Percentiles rank a stretch among this genome's conserved stretches.
Evolutionary conservation across 1,284 basidiomycete species (phyloP).

Genomic region (Porodaedalea pini): DNA sequence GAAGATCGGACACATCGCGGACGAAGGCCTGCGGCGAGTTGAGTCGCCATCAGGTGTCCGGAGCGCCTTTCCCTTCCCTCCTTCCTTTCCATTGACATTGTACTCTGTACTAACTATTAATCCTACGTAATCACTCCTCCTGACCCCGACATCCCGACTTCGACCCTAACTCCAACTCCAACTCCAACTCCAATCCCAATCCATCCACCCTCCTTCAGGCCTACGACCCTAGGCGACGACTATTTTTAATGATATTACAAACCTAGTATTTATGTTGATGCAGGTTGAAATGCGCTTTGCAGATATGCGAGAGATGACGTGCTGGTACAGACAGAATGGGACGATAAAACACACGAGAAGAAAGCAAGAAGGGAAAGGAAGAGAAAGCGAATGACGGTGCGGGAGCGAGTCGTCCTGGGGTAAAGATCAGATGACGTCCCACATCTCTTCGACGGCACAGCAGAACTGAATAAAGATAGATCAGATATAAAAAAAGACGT

Average conservation of each 20-base stretch:
- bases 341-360: no score
- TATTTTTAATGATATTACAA: slow-evolving; percentile 9
- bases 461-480: slow-evolving; percentile 14
- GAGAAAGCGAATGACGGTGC: not conserved
- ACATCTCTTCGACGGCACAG: slow-evolving; percentile 22
- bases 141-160: not conserved
- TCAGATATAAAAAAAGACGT: slow-evolving; percentile 1
- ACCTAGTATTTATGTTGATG: slow-evolving; percentile 8
- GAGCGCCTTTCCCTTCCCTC: not conserved
- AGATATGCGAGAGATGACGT: not conserved
- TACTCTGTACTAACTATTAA: no score
- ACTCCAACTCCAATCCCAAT: not conserved
- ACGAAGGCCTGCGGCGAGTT: slow-evolving; percentile 13
- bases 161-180: not conserved
- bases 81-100: not conserved
- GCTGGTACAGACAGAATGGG: not conserved
- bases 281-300: slow-evolving; percentile 21
- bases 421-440: slow-evolving; percentile 16
- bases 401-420: not conserved
- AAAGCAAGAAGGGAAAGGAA: slow-evolving; percentile 34
- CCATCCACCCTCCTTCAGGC: not conserved
- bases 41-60: slow-evolving; percentile 16
- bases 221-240: not conserved
- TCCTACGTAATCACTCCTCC: not conserved
- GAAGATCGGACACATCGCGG: not conserved